A percentile compares a stretch with the other conserved stretches of the same genome.
Conservation (phyloP, 1,284 basidiomycete species). For the Ustilago crameri region DNA sequence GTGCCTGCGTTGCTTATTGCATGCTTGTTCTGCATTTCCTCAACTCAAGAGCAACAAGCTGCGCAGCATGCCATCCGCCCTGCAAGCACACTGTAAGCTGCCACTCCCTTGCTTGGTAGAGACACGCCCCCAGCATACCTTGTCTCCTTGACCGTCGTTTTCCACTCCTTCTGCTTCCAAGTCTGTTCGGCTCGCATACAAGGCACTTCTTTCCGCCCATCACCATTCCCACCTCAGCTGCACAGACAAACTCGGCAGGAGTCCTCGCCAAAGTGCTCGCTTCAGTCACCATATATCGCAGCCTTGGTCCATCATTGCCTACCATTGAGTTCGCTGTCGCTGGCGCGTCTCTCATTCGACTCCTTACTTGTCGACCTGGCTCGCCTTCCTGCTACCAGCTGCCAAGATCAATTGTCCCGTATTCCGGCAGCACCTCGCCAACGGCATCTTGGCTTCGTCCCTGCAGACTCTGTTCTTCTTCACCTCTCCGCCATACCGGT, state of each 20-base stretch:
- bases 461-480: no score
- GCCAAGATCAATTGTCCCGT: background rate
- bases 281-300: background rate
- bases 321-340: background rate
- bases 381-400: background rate
- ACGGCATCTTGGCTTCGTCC: no score
- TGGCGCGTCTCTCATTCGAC: background rate
- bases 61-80: no score
- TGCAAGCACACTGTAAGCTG: no score
- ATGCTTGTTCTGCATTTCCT: background rate
- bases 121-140: no score
- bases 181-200: constrained; percentile 1
- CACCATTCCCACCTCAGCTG: background rate
- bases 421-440: constrained; percentile 1
- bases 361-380: constrained; percentile 5
- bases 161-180: background rate
- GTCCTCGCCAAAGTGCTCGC: background rate
- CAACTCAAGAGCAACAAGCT: background rate
- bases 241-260: background rate
- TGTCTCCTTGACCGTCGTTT: background rate
- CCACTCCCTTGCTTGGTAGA: no score
- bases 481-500: no score
- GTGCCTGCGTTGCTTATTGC: constrained; percentile 9
- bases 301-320: background rate
- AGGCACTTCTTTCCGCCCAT: background rate